Percentiles rank a stretch among this genome's conserved stretches.
These are phyloP conservation scores for Pythium sukuiense DNA, from an alignment of 352 stramenopile genomes.

Conservation along the genomic window DNA sequence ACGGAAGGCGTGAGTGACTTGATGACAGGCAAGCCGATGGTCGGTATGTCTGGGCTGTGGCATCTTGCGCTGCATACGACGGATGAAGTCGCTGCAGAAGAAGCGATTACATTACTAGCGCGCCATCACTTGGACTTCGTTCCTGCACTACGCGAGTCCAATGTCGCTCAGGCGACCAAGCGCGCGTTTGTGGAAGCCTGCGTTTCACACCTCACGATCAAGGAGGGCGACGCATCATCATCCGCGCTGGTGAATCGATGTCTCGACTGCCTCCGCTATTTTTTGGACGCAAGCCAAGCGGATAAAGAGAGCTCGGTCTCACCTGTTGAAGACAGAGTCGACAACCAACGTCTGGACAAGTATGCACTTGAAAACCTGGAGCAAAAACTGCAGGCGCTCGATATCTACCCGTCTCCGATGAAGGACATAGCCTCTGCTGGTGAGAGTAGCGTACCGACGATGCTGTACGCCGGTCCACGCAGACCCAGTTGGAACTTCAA, in stretches of 20 bases:
- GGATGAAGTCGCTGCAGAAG: conserved; percentile 53
- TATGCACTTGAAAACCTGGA: conserved; percentile 56
- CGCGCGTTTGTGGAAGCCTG: conserved; percentile 61
- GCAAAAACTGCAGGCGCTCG: conserved; percentile 49
- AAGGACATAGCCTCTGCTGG: conserved; percentile 33
- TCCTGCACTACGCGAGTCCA: conserved; percentile 30
- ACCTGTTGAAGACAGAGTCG: background rate
- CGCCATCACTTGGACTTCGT: conserved; percentile 60
- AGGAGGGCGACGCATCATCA: background rate
- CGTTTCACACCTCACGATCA: conserved; percentile 36
- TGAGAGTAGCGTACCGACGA: conserved; percentile 5
- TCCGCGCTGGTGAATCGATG: conserved; percentile 50
- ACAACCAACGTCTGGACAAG: background rate
- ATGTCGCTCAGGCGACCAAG: conserved; percentile 36
- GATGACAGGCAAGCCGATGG: conserved; percentile 36
- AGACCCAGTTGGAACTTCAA: conserved; percentile 67
- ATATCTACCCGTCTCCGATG: conserved; percentile 69
- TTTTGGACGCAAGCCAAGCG: conserved; percentile 43
- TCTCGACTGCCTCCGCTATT: conserved; percentile 68
- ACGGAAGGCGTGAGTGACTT: conserved; percentile 33
- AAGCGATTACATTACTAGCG: conserved; percentile 58
- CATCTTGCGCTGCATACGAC: conserved; percentile 45
- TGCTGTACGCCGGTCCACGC: conserved; percentile 31
- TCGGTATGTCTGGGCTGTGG: conserved; percentile 62
- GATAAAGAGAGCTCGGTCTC: background rate